Evolutionary conservation across 345 rosid genomes (phyloP).

Genomic region (Melastoma malabathricum): DNA sequence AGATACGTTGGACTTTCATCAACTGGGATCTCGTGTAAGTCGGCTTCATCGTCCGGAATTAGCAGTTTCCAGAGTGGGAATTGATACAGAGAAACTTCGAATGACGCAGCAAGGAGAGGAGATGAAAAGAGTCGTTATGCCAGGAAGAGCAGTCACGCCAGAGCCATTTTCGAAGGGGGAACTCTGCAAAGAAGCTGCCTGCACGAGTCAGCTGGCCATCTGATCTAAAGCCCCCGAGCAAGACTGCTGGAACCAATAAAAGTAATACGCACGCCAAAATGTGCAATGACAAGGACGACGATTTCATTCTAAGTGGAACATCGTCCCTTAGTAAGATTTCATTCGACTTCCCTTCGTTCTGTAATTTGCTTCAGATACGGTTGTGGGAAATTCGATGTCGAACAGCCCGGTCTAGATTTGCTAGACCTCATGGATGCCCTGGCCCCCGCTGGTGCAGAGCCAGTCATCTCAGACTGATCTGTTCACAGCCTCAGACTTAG

Average conservation of each 20-base stretch:
- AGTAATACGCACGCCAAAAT: slow-evolving; percentile 25
- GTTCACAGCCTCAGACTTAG: slow-evolving; percentile 87
- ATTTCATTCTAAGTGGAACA: slow-evolving; percentile 93
- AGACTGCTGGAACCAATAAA: slow-evolving; percentile 7
- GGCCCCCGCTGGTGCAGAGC: slow-evolving; percentile 19
- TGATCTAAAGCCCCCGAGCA: slow-evolving; percentile 26
- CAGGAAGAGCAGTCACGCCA: slow-evolving; percentile 32
- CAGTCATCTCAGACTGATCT: slow-evolving; percentile 55
- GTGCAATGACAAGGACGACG: slow-evolving; percentile 45
- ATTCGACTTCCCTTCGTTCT: not conserved
- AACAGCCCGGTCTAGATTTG: slow-evolving; percentile 65
- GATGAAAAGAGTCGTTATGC: slow-evolving; percentile 46
- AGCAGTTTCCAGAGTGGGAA: slow-evolving; percentile 35
- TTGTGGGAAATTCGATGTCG: slow-evolving; percentile 50
- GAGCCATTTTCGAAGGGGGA: slow-evolving; percentile 26
- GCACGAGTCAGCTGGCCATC: slow-evolving; percentile 46
- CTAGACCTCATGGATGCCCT: slow-evolving; percentile 67
- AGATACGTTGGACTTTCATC: slow-evolving; percentile 97
- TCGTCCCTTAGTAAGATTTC: slow-evolving; percentile 53
- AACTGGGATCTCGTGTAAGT: slow-evolving; percentile 53
- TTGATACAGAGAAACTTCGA: slow-evolving; percentile 42
- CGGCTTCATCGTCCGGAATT: slow-evolving; percentile 52
- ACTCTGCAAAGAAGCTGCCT: slow-evolving; percentile 27
- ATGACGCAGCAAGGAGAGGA: slow-evolving; percentile 31
- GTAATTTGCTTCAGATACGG: slow-evolving; percentile 36